A percentile compares a stretch with the other conserved stretches of the same genome.
phyloP scores from a whole-genome alignment of 768 basidiomycete genomes.

The Cystobasidium onofrii region DNA sequence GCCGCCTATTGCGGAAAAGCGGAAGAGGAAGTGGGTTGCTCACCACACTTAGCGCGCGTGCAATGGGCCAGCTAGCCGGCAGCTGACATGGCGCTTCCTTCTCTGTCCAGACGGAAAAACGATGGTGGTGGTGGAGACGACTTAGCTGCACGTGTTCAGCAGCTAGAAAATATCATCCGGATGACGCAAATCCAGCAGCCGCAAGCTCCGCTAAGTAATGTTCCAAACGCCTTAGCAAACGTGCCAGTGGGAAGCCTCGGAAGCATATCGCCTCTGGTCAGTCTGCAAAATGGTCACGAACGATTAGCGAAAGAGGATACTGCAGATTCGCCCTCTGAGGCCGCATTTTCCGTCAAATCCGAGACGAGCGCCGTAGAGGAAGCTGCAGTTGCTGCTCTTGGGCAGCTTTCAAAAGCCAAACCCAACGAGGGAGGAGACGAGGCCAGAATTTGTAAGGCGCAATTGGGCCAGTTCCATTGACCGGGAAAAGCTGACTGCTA shows the following conservation, averaged over 20 bases:
- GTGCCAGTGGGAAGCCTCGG: background rate
- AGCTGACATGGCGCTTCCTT: background rate
- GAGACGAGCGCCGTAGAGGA: constrained; percentile 19
- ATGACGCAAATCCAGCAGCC: constrained; percentile 18
- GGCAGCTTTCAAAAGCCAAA: constrained; percentile 3
- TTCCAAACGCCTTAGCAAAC: background rate
- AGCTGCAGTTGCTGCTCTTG: constrained; percentile 21
- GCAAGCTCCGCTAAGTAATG: background rate
- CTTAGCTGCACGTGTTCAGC: constrained; percentile 22
- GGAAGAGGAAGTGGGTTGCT: background rate
- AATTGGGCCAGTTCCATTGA: too few species aligned
- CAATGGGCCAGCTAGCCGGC: background rate
- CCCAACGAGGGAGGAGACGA: constrained; percentile 27
- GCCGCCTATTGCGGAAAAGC: background rate
- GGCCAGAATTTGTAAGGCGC: constrained; percentile 3
- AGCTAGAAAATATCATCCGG: constrained; percentile 20
- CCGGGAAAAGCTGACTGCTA: background rate
- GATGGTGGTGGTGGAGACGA: background rate
- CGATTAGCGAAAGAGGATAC: background rate
- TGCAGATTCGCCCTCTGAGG: constrained; percentile 12
- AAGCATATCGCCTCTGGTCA: too few species aligned
- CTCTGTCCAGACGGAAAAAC: background rate
- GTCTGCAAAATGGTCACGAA: background rate
- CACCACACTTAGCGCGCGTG: background rate
- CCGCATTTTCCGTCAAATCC: background rate